Conservation (phyloP, 2,329 filamentous ascomycete genomes). For the Ciborinia camelliae region DNA sequence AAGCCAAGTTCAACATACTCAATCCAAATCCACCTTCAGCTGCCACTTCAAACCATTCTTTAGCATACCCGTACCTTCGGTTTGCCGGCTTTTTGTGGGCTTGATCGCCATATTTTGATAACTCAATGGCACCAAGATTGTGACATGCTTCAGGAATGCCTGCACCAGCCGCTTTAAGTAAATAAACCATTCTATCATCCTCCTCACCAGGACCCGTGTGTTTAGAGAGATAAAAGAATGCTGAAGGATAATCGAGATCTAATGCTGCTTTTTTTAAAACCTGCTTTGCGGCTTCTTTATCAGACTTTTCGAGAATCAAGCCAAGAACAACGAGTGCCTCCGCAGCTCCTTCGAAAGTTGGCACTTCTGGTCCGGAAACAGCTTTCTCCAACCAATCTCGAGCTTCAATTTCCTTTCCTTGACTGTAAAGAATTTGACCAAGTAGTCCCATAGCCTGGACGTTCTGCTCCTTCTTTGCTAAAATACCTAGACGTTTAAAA, state of each 20-base stretch:
- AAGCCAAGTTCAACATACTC: conserved; percentile 35
- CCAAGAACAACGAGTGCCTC: conserved; percentile 32
- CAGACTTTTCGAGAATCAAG: conserved; percentile 23
- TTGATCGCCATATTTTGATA: conserved; percentile 23
- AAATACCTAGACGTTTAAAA: conserved; percentile 26
- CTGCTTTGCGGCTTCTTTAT: conserved; percentile 25
- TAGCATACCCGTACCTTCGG: conserved; percentile 32
- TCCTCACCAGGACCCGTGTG: conserved; percentile 23
- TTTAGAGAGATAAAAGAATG: conserved; percentile 35
- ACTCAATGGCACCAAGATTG: conserved; percentile 33
- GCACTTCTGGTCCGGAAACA: conserved; percentile 20
- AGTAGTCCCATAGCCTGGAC: conserved; percentile 34
- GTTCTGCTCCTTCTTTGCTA: conserved; percentile 32
- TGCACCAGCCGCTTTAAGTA: conserved; percentile 35
- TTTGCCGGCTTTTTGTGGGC: conserved; percentile 18
- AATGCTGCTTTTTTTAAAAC: conserved; percentile 35
- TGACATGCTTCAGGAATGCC: conserved; percentile 35
- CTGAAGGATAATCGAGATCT: conserved; percentile 34
- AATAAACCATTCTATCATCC: conserved; percentile 27
- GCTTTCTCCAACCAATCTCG: conserved; percentile 31
- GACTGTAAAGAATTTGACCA: conserved; percentile 29
- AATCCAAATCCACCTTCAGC: conserved; percentile 30
- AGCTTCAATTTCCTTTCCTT: conserved; percentile 27
- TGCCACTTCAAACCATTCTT: conserved; percentile 35
- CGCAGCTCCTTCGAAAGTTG: conserved; percentile 30